Evolutionary conservation across 2,329 filamentous ascomycete species (phyloP).

Genomic region (Pestalotiopsis sp.): DNA sequence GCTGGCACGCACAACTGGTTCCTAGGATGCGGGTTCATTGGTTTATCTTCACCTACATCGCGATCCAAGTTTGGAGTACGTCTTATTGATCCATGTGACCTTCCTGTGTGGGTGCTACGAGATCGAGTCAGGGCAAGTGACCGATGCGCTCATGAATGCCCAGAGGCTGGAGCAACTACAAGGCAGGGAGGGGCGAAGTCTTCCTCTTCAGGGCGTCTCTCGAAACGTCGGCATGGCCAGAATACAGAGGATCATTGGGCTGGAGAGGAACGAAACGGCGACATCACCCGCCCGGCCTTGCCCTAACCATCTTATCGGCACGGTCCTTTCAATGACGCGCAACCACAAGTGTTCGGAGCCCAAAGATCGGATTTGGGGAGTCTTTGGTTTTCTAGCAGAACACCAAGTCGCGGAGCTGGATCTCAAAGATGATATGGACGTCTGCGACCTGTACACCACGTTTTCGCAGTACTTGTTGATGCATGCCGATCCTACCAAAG

Average conservation of each 20-base stretch:
- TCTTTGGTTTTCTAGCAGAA: neutral
- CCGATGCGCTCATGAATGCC: too few relatives aligned
- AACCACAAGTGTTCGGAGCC: neutral
- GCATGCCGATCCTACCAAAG: neutral
- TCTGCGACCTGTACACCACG: neutral
- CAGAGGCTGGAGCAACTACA: too few relatives aligned
- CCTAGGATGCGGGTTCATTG: neutral
- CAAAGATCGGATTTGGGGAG: neutral
- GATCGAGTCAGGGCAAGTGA: too few relatives aligned
- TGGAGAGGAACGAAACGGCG: neutral
- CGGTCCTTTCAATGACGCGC: neutral
- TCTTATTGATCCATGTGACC: neutral
- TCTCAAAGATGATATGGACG: neutral
- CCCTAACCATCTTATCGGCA: neutral
- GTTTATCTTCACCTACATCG: neutral
- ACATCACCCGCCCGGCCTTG: neutral
- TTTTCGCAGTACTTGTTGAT: neutral
- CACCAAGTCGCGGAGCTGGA: neutral
- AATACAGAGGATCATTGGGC: neutral
- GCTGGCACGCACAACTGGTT: neutral
- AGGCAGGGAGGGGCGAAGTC: too few relatives aligned
- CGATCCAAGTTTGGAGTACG: neutral
- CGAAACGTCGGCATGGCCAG: too few relatives aligned
- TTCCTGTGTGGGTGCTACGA: too few relatives aligned
- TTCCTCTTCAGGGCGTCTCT: too few relatives aligned